Base-by-base conservation (phyloP, 2,329 filamentous ascomycete species). In the Fusarium nisikadoi region DNA sequence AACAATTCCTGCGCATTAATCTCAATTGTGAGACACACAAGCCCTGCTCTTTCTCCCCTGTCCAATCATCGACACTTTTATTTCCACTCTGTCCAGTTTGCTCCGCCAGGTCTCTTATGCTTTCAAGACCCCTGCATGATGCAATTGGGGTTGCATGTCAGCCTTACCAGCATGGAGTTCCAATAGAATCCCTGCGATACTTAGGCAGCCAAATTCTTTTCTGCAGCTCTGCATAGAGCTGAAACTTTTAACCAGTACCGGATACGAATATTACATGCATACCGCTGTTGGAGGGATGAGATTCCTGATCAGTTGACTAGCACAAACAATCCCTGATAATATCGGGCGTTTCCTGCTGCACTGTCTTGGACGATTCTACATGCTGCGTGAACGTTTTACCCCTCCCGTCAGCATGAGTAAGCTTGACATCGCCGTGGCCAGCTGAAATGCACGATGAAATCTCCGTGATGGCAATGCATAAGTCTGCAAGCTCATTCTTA, bases 351-450 rank as follows among this genome's bases (percentile, higher is more conserved):
- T 20, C 25, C 23, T 2, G 19, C 2, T 23, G 14, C 8, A 2
- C 16, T 9, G 3, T 17, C 5, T 23, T 8, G 5, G 10, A 23
- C 7, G 6, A 23, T 49, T 23, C 14, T 9, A 49, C 17, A 13
- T 49, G 8, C 16, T 13, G 7, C 20, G 12, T 3, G 3, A 3
- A 5, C 0, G 8, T 7, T 49, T 5, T 13, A 5, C 46, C 5
- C 5, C 29, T 23, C 20, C 8, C 1, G 46, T 49, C 46, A 49
- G 46, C 29, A 5, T 33, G 29, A 23, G 46, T 19, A 49, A 33
- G 17, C 11, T 49, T 19, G 27, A 3, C 4, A 19, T 10, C 11
- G 14, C 2, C 23, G 17, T 50, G 47, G 31, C 31, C 4, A 20
- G 47, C 47, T 50, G 47, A 50, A 35, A 50, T 50, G n/a, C 11